phyloP scores from a whole-genome alignment of 768 basidiomycete genomes.

The Lentinus tigrinus region DNA sequence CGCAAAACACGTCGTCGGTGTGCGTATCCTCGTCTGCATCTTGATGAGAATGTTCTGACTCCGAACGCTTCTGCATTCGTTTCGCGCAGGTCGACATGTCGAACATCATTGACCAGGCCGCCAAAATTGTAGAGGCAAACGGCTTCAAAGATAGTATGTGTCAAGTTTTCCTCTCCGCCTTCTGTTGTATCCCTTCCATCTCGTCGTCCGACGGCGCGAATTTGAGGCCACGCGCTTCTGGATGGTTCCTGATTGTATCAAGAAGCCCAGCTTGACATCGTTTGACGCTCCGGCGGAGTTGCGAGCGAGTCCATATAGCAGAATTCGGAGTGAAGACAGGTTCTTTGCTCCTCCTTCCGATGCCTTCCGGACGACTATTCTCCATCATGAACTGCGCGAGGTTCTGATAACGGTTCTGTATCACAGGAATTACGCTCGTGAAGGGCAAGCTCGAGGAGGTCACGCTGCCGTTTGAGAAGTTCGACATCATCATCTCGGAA shows the following conservation, averaged over 20 bases:
- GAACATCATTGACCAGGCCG: constrained; percentile 98
- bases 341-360: no score
- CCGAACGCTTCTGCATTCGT: background rate
- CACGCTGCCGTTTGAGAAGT: constrained; percentile 83
- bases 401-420: no score
- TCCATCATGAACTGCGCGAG: no score
- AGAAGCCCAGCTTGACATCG: background rate
- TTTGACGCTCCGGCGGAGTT: background rate
- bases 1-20: constrained; percentile 90
- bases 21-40: constrained; percentile 38
- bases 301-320: no score
- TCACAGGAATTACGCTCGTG: constrained; percentile 84
- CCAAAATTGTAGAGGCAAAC: constrained; percentile 94
- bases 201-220: no score
- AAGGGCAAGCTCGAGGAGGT: constrained; percentile 98
- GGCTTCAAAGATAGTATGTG: constrained; percentile 91
- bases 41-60: background rate
- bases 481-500: constrained; percentile 99
- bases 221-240: no score
- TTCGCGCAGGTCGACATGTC: constrained; percentile 97
- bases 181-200: constrained; percentile 4
- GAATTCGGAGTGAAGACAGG: no score
- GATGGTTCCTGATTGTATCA: no score
- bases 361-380: no score
- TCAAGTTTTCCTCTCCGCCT: background rate